A percentile compares a stretch with the other conserved stretches of the same genome.
phyloP scores from a whole-genome alignment of 805 yeast genomes.

The Torulaspora gathmanii region DNA sequence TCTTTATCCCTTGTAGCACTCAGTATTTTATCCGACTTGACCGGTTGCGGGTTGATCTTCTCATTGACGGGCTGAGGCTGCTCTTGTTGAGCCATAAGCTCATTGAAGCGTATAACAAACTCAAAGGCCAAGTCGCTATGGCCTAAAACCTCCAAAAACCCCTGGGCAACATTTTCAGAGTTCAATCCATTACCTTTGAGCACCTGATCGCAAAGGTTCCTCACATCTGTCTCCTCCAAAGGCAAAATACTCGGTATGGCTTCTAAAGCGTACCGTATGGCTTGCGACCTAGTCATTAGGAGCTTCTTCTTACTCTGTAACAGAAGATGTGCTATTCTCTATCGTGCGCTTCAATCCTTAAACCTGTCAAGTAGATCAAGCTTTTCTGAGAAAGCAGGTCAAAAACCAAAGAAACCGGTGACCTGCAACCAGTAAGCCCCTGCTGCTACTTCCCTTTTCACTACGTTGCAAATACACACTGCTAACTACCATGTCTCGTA shows the following conservation, averaged over 20 bases:
- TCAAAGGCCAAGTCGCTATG: conserved; percentile 32
- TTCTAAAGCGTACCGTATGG: conserved; percentile 27
- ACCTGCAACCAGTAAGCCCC: too few relatives aligned
- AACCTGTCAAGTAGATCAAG: background rate
- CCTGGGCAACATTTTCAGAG: conserved; percentile 29
- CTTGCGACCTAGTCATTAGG: conserved; percentile 30
- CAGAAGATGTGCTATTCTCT: background rate
- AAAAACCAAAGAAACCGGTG: too few relatives aligned
- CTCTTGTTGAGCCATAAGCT: conserved; percentile 11
- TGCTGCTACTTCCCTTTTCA: background rate
- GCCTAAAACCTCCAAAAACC: conserved; percentile 32
- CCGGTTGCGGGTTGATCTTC: background rate
- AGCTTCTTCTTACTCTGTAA: background rate
- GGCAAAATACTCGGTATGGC: conserved; percentile 33
- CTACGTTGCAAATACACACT: background rate
- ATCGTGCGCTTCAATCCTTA: background rate
- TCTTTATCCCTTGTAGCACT: background rate
- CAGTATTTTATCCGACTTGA: background rate
- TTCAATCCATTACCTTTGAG: conserved; percentile 15
- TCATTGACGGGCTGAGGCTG: background rate
- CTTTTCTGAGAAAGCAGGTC: too few relatives aligned
- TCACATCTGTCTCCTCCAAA: conserved; percentile 28
- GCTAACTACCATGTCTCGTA: conserved; percentile 1
- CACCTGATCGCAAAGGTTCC: conserved; percentile 28
- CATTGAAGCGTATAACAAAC: conserved; percentile 31